Base-by-base conservation (phyloP, 2,329 filamentous ascomycete species). In the Zopfia rhizophila region DNA sequence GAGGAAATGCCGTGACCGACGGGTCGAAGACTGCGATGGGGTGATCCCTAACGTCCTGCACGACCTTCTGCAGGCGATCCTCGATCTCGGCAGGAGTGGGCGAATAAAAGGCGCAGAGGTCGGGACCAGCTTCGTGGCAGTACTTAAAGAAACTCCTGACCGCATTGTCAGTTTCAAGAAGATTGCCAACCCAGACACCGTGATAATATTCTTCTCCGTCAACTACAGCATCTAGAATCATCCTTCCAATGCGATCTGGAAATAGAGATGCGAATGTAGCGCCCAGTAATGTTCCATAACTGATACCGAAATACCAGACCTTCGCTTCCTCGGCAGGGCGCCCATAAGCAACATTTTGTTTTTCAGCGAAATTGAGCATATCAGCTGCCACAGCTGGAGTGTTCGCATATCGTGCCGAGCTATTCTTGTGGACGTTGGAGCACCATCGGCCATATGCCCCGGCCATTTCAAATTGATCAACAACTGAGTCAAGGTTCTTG, bases 151-250 rank as follows among this genome's bases (percentile, higher is more conserved):
- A 85, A 13, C 70, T 75, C 1, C 74, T 65, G 55, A 84, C 75
- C 4, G 81, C 76, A 38, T 76, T 72, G 60, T 86, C 82, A 11
- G 79, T 77, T 54, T 85, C 79, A 7, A 43, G 70, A 5, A 82
- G 58, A 38, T 77, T 72, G 19, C 31, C 35, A 10, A 47, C 38
- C 52, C 49, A 61, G 1, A 32, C 29, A 2, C 72, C 73, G 16
- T 58, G 62, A 37, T 82, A 81, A 27, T 78, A 75, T 53, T 84
- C 81, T 21, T 69, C 63, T 3, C 65, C 56, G 32, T 77, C 68
- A 1, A 72, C 53, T 7, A 75, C 69, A 11, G 72, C 73, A 38
- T 78, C 76, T 17, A 78, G 55, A 11, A 78, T 61, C 53, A 77
- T 66, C 17, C 73, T 63, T 14, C 65, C 61, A 17, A 77, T 68